Base-by-base conservation (phyloP, 148 eudicot species). In the Vaccinium myrtillus region DNA sequence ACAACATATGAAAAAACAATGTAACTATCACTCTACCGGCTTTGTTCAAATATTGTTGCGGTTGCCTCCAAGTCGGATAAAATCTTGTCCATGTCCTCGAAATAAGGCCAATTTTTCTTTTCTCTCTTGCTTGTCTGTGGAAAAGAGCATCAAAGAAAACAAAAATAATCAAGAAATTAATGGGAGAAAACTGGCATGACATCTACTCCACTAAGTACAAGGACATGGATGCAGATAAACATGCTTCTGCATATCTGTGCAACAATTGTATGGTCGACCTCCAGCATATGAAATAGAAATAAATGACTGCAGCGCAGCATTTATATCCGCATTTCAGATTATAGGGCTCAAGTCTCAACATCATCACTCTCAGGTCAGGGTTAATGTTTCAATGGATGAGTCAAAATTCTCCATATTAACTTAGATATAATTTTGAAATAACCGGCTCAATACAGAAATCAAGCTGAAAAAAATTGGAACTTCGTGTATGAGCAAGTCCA, bases 101-200 rank as follows among this genome's bases (percentile, higher is more conserved):
- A 94, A 87, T 94, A 90, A 63, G 92, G 93, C 98, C 98, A 96
- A 76, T 83, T 91, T 81, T 87, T 86, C 85, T 81, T 87, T 83
- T 91, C 95, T 54, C 79, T 79, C 91, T 90, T 93, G 88, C 91
- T 88, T 89, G 94, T 95, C 97, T 94, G 98, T 84, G 82, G 71
- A 67, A 85, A 43, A 19, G n/a, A 27, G 13, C 69, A 69, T 50
- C 50, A n/a, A 27, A n/a, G 69, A 32, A 25, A 36, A 73, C 70
- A 36, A 56, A 10, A 46, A 3, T 9, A 48, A 21, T 46, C 54
- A 21, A 76, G 50, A 75, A 43, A 48, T 39, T 39, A 46, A 10
- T 8, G 16, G 7, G 23, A 76, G 50, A 49, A 25, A 11, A 9
- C 55, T 49, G 79, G 56, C 79, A n/a, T 49, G 27, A 49, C 16